These are phyloP conservation scores for Camillea tinctor DNA, from an alignment of 2,329 filamentous ascomycete genomes.

Conservation along the genomic window DNA sequence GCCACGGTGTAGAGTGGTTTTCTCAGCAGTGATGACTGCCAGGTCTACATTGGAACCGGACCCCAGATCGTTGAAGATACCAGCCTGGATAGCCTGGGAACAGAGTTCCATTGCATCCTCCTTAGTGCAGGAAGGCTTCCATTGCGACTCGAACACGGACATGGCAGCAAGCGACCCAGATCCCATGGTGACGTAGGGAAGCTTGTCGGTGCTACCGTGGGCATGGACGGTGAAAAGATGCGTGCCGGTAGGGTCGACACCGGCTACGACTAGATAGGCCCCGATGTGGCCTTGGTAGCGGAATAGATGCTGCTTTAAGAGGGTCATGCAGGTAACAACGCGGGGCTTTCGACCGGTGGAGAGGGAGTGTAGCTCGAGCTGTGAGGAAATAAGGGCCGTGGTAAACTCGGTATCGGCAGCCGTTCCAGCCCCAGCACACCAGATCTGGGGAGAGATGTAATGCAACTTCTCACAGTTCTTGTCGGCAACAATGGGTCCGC, in stretches of 20 bases:
- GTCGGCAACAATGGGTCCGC: conserved; percentile 96
- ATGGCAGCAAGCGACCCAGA: conserved; percentile 94
- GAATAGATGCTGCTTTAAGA: conserved; percentile 99
- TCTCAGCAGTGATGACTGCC: conserved; percentile 90
- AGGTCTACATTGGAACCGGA: conserved; percentile 98
- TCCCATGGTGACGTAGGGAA: conserved; percentile 99
- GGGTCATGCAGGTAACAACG: conserved; percentile 98
- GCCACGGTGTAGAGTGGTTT: conserved; percentile 90
- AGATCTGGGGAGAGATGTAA: conserved; percentile 98
- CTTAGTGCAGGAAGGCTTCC: conserved; percentile 74
- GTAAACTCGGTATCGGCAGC: conserved; percentile 99
- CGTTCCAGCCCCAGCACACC: conserved; percentile 97
- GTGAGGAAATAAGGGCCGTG: conserved; percentile 95
- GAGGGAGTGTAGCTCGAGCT: conserved; percentile 94
- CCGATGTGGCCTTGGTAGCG: conserved; percentile 97
- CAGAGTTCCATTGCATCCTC: conserved; percentile 70
- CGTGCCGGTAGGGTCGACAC: conserved; percentile 90
- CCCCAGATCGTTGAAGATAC: conserved; percentile 98
- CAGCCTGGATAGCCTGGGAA: conserved; percentile 79
- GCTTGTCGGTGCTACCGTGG: conserved; percentile 96
- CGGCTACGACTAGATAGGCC: conserved; percentile 95
- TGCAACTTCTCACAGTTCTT: conserved; percentile 99
- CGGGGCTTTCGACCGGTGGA: conserved; percentile 95
- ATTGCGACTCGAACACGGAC: conserved; percentile 96
- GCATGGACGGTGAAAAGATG: conserved; percentile 98